Percentiles rank a stretch among this genome's conserved stretches.
phyloP scores from a whole-genome alignment of 768 basidiomycete species.

The Kwoniella europaea region DNA sequence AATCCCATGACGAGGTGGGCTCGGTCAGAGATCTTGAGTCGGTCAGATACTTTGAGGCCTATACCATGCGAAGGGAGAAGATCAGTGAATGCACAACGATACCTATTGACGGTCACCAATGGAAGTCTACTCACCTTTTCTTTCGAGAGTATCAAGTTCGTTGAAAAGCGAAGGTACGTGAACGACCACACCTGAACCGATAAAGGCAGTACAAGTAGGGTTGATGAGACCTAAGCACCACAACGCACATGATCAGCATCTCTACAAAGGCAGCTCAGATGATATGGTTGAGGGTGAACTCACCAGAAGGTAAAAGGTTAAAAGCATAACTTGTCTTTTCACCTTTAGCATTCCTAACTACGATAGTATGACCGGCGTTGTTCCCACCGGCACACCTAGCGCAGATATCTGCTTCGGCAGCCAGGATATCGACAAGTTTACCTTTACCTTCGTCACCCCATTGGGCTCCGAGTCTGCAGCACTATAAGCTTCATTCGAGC shows the following conservation, averaged over 20 bases:
- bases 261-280: no score
- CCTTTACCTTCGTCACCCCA: constrained; percentile 62
- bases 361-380: constrained; percentile 98
- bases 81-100: not conserved
- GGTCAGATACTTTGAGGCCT: constrained; percentile 84
- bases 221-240: constrained; percentile 76
- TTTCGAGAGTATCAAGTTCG: constrained; percentile 83
- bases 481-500: not conserved
- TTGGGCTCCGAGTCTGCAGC: constrained; percentile 58
- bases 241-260: not conserved
- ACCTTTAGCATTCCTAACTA: constrained; percentile 71
- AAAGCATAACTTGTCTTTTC: constrained; percentile 85
- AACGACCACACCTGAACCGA: constrained; percentile 94
- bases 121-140: constrained; percentile 68
- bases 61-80: constrained; percentile 5
- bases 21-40: constrained; percentile 91
- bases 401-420: constrained; percentile 86
- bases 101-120: not conserved
- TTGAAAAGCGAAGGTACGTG: constrained; percentile 93
- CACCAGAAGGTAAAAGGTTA: constrained; percentile 91
- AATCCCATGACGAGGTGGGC: constrained; percentile 98
- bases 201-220: constrained; percentile 78
- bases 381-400: constrained; percentile 97
- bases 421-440: constrained; percentile 95
- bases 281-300: constrained; percentile 41